Conservation (phyloP, 1,284 basidiomycete genomes). For the Sutorius eximius region DNA sequence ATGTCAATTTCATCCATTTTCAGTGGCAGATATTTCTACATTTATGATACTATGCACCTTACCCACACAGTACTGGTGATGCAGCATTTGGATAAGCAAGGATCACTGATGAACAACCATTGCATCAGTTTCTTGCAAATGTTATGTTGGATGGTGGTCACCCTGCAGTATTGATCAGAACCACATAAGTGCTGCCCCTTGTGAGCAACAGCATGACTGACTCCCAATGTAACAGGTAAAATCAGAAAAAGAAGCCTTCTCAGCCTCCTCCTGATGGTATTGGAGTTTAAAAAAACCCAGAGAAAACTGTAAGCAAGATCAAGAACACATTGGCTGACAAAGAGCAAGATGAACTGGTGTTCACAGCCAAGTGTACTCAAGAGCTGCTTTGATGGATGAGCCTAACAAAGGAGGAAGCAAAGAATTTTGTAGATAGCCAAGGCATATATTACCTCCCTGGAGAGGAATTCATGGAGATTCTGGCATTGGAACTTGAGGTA, state of each 20-base stretch:
- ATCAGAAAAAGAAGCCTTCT: neutral
- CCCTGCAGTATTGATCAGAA: slow-evolving; percentile 5
- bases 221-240: neutral
- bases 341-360: neutral
- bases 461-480: no score
- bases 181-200: neutral
- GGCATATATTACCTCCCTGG: no score
- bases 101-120: slow-evolving; percentile 1
- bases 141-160: slow-evolving; percentile 8
- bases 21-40: slow-evolving; percentile 13
- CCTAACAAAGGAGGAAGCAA: no score
- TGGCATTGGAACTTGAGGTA: no score
- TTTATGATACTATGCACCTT: slow-evolving; percentile 8
- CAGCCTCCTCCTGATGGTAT: neutral
- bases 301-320: rapidly evolving
- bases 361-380: neutral
- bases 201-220: neutral
- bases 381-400: neutral
- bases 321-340: neutral
- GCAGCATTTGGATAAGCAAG: rapidly evolving
- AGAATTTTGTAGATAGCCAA: no score
- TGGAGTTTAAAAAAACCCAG: neutral
- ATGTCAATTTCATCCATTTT: slow-evolving; percentile 6
- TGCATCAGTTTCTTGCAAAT: neutral
- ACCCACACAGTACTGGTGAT: neutral